Evolutionary conservation across 1,139 yeast species (phyloP).

Genomic region (Blastobotrys illinoisensis): DNA sequence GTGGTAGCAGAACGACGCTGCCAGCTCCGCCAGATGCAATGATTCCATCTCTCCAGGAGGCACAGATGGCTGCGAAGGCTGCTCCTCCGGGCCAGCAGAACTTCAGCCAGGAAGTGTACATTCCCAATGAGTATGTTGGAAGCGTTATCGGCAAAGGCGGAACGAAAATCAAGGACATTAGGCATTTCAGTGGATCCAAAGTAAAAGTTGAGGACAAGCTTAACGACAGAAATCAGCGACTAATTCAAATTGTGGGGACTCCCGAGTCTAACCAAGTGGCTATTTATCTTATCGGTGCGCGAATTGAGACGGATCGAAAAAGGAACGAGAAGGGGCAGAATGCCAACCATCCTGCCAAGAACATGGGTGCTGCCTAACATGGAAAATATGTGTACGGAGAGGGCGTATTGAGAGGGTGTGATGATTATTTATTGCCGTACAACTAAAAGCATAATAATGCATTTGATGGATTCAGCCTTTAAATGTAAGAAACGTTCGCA

Average conservation of each 20-base stretch:
- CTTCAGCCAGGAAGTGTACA: constrained; percentile 61
- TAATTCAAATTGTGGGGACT: constrained; percentile 65
- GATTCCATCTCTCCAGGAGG: constrained; percentile 14
- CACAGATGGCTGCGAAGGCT: constrained; percentile 22
- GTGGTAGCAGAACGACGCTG: neutral
- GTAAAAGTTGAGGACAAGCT: constrained; percentile 45
- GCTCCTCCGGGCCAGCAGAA: constrained; percentile 39
- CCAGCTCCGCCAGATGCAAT: constrained; percentile 6
- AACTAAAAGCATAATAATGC: neutral
- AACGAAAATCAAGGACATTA: constrained; percentile 69
- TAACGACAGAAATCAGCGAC: constrained; percentile 45
- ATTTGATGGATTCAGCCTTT: neutral
- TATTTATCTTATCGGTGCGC: constrained; percentile 67
- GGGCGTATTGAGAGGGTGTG: neutral
- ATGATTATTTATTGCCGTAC: neutral
- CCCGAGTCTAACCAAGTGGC: constrained; percentile 72
- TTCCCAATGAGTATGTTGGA: constrained; percentile 76
- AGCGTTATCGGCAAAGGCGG: constrained; percentile 87
- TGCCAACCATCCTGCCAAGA: neutral
- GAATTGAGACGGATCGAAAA: constrained; percentile 46
- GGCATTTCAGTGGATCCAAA: constrained; percentile 70
- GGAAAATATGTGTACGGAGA: neutral
- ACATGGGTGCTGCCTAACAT: neutral
- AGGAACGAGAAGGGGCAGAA: neutral
- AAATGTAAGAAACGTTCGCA: too few relatives aligned